A percentile compares a stretch with the other conserved stretches of the same genome.
These are phyloP conservation scores for Lablab purpureus DNA, from an alignment of 306 rosid species.

Conservation along the genomic window DNA sequence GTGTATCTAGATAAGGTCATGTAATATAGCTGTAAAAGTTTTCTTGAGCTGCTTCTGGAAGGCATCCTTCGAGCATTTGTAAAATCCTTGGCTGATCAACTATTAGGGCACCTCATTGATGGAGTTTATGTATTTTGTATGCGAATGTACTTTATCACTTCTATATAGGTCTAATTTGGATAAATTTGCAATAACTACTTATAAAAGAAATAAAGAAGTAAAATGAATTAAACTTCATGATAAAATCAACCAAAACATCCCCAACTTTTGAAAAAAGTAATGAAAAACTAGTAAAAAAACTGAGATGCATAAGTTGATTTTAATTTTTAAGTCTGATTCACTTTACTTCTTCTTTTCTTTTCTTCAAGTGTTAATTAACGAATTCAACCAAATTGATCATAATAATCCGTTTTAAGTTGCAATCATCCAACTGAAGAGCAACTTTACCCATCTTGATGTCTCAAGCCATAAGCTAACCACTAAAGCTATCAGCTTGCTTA, in stretches of 20 bases:
- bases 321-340: not conserved
- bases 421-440: slow-evolving; percentile 42
- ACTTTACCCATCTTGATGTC: slow-evolving; percentile 39
- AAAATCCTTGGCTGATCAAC: slow-evolving; percentile 39
- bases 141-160: slow-evolving; percentile 29
- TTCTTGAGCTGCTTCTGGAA: not conserved
- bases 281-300: not conserved
- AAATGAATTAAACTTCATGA: not conserved
- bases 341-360: not conserved
- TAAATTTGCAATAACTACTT: not conserved
- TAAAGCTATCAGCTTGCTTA: slow-evolving; percentile 48
- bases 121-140: slow-evolving; percentile 19
- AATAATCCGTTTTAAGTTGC: slow-evolving; percentile 21
- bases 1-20: slow-evolving; percentile 11
- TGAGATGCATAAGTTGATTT: not conserved
- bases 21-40: slow-evolving; percentile 24
- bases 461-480: slow-evolving; percentile 56
- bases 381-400: not conserved
- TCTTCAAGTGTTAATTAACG: not conserved
- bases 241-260: not conserved
- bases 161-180: not conserved
- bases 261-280: not conserved
- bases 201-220: not conserved
- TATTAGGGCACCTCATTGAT: slow-evolving; percentile 21
- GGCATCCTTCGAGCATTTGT: slow-evolving; percentile 21